These are phyloP conservation scores for Pseudogymnoascus sp. DNA, from an alignment of 2,329 filamentous ascomycete species.

Conservation along the genomic window DNA sequence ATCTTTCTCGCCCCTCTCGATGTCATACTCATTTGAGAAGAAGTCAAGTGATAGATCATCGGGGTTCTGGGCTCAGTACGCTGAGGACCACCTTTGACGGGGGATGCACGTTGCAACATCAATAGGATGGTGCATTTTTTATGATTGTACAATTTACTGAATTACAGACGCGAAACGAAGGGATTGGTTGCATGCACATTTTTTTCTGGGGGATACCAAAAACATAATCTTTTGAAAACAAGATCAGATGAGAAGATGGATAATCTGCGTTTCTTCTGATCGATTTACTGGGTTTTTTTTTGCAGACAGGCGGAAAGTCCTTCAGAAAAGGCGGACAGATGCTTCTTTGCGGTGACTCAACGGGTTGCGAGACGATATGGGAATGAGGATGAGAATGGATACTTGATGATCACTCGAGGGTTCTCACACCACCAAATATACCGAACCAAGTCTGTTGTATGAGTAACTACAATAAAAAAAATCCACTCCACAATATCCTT, in stretches of 20 bases:
- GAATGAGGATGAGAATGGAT: neutral
- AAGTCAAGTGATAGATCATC: neutral
- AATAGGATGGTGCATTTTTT: no score
- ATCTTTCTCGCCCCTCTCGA: neutral
- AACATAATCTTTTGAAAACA: neutral
- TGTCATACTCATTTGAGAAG: neutral
- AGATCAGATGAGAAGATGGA: neutral
- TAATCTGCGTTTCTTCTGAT: neutral
- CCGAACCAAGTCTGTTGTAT: neutral
- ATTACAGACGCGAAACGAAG: neutral
- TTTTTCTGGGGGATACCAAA: neutral
- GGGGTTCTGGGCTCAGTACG: neutral
- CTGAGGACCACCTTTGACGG: neutral
- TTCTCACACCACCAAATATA: neutral
- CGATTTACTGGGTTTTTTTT: neutral
- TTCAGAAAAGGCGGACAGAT: neutral
- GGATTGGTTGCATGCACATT: neutral
- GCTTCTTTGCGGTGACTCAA: neutral
- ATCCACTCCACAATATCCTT: neutral
- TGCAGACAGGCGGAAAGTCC: neutral
- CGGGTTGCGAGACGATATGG: neutral
- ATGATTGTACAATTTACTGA: constrained; percentile 1
- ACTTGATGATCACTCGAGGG: neutral
- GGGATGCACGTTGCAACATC: neutral
- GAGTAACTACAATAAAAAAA: neutral